Base-by-base conservation (phyloP, 1,139 yeast species). In the Casaregolazyma suthepensis region DNA sequence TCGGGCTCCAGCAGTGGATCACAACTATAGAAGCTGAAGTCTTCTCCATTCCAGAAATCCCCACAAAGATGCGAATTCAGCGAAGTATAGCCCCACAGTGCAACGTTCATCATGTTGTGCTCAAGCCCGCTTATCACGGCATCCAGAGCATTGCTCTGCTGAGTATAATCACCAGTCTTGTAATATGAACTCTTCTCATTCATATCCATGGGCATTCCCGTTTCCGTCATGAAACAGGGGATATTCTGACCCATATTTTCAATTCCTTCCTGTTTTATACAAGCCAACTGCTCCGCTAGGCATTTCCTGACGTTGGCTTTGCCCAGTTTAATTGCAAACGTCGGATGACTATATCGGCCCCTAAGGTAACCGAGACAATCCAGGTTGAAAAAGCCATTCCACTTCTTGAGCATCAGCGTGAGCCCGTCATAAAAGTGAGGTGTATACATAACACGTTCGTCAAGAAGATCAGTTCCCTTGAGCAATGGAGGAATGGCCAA, bases 151-250 rank as follows among this genome's bases (percentile, higher is more conserved):
- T 78, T 73, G 2, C 85, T 84, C 63, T 89, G 96, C 0, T 88
- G 77, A 10, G 75, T 70, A 64, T 81, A 88, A 57, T 80, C 79
- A 0, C 87, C 87, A 56, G 74, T 75, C 3, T 69, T 66, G 63
- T 79, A 87, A 17, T 54, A 60, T 0, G 96, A 84, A 45, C 70
- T 73, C 61, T 85, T 85, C 53, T 80, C 76, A 65, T 88, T 90
- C 95, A 89, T 85, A 67, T 89, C 96, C 69, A 85, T 87, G 2
- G 96, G 96, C 87, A 88, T 87, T 1, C 96, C 96, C 1, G 93
- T 88, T 67, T 89, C 96, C 0, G 94, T 81, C 80, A 89, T 84
- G 48, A 88, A 71, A 5, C 85, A 78, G 0, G 96, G 96, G 10
- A 87, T 72, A 1, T 63, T 51, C 1, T 48, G 52, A 0, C 96